Evolutionary conservation across 163 green algal genomes (phyloP).

Genomic region (Scenedesmus sp.): DNA sequence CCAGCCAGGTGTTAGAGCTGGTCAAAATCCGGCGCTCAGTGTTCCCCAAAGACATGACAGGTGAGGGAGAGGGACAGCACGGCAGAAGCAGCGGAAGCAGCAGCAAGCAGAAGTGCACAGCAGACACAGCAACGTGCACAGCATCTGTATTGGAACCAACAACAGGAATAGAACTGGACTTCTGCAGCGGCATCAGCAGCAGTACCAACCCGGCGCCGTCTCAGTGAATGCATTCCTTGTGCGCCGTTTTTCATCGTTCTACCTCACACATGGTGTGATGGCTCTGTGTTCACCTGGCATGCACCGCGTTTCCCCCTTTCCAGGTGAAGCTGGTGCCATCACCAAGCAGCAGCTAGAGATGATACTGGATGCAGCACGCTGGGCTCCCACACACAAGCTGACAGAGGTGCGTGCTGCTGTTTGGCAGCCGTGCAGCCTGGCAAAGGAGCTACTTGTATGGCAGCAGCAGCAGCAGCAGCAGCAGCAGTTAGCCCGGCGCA

Average conservation of each 20-base stretch:
- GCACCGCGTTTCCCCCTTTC: neutral
- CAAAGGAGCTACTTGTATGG: neutral
- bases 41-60: conserved; percentile 70
- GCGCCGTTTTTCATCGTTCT: neutral
- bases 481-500: neutral
- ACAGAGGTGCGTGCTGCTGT: conserved; percentile 74
- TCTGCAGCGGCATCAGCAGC: neutral
- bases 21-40: conserved; percentile 58
- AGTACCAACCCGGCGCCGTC: neutral
- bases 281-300: neutral
- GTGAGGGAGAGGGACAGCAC: neutral
- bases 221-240: neutral
- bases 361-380: conserved; percentile 73
- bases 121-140: too few relatives aligned
- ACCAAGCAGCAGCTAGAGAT: conserved; percentile 49
- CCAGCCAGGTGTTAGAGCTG: conserved; percentile 46
- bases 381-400: conserved; percentile 76
- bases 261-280: neutral
- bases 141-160: neutral
- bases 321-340: neutral
- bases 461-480: neutral
- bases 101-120: too few relatives aligned
- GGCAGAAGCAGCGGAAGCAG: neutral
- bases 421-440: neutral
- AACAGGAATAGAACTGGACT: neutral